phyloP scores from a whole-genome alignment of 148 eudicot genomes.

The Fagopyrum esculentum region DNA sequence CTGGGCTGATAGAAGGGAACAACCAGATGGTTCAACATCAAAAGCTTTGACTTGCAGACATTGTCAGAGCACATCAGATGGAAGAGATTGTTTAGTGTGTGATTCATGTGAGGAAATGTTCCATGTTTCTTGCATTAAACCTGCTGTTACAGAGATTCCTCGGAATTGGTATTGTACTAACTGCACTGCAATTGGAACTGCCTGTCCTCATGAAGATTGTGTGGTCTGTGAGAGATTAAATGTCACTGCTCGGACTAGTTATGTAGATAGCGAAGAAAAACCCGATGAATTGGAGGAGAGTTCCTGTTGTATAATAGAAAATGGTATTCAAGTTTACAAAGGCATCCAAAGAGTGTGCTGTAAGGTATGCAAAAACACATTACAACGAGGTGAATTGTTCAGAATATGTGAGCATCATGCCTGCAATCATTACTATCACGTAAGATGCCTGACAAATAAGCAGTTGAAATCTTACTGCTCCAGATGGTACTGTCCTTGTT shows the following conservation, averaged over 20 bases:
- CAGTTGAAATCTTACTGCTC: constrained; percentile 50
- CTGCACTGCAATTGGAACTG: constrained; percentile 49
- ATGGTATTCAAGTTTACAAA: constrained; percentile 25
- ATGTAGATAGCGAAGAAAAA: constrained; percentile 14
- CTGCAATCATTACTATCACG: constrained; percentile 73
- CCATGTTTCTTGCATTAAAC: constrained; percentile 78
- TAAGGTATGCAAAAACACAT: constrained; percentile 40
- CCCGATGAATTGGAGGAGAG: constrained; percentile 11
- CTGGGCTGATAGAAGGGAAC: constrained; percentile 32
- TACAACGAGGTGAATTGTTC: constrained; percentile 35
- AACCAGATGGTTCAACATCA: constrained; percentile 31
- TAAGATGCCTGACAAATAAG: constrained; percentile 59
- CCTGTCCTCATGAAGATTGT: constrained; percentile 67
- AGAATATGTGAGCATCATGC: constrained; percentile 60
- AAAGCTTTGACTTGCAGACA: constrained; percentile 34
- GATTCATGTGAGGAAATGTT: constrained; percentile 84
- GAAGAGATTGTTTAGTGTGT: constrained; percentile 65
- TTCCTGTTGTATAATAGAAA: constrained; percentile 8
- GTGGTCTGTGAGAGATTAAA: constrained; percentile 62
- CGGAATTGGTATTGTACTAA: constrained; percentile 75
- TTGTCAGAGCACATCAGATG: constrained; percentile 65
- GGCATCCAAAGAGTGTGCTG: constrained; percentile 33
- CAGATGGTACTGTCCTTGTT: constrained; percentile 93
- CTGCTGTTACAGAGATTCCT: constrained; percentile 67
- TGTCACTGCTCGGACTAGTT: constrained; percentile 23